Evolutionary conservation across 371 early-diverging fungal genomes (phyloP).

Genomic region (Lichtheimia corymbifera): DNA sequence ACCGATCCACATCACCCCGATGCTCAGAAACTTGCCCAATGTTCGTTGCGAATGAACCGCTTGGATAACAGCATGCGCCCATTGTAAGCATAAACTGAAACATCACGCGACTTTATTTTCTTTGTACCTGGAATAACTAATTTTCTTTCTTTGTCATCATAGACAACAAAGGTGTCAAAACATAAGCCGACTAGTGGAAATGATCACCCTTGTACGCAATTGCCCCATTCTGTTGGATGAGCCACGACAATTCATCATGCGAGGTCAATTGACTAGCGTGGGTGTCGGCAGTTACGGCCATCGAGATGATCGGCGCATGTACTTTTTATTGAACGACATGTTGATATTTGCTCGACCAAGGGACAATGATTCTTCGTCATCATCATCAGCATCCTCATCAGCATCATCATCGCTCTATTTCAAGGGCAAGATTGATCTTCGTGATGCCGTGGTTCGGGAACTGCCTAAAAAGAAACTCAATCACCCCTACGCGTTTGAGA

Average conservation of each 20-base stretch:
- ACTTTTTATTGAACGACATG: slow-evolving; percentile 20
- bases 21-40: slow-evolving; percentile 17
- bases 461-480: slow-evolving; percentile 12
- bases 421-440: slow-evolving; percentile 22
- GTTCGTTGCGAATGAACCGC: slow-evolving; percentile 12
- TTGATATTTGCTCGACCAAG: slow-evolving; percentile 18
- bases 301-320: slow-evolving; percentile 19
- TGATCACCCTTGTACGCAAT: slow-evolving; percentile 16
- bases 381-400: too few species aligned
- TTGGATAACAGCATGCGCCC: slow-evolving; percentile 14
- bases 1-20: slow-evolving; percentile 30
- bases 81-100: slow-evolving; percentile 18
- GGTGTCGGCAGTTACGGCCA: slow-evolving; percentile 7
- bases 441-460: slow-evolving; percentile 15
- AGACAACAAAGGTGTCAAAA: slow-evolving; percentile 20
- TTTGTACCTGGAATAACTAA: not conserved
- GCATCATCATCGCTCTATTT: slow-evolving; percentile 7
- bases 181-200: slow-evolving; percentile 16
- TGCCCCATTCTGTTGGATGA: slow-evolving; percentile 21
- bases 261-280: slow-evolving; percentile 15
- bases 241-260: slow-evolving; percentile 21
- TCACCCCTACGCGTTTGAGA: slow-evolving; percentile 15
- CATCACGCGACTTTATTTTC: not conserved
- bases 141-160: not conserved
- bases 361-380: slow-evolving; percentile 6